A percentile compares a stretch with the other conserved stretches of the same genome.
Evolutionary conservation across 2,329 filamentous ascomycete genomes (phyloP).

Genomic region (Penicillium griseofulvum): DNA sequence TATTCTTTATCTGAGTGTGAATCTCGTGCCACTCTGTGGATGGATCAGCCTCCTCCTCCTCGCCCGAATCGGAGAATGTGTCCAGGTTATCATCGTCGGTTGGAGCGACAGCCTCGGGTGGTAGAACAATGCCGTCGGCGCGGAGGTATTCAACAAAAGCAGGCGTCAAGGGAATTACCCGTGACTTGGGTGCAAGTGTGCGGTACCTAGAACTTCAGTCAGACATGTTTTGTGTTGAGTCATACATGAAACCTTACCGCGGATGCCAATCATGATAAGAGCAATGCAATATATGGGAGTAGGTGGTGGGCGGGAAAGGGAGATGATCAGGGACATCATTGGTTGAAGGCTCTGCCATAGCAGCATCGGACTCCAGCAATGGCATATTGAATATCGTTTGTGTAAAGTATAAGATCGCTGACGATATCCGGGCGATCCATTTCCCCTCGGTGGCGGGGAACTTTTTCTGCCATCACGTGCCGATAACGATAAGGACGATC

Average conservation of each 20-base stretch:
- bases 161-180: slow-evolving; percentile 72
- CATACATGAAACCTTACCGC: slow-evolving; percentile 49
- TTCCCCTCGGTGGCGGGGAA: slow-evolving; percentile 17
- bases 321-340: slow-evolving; percentile 39
- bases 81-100: slow-evolving; percentile 50
- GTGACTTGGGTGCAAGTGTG: slow-evolving; percentile 76
- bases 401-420: neutral
- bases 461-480: slow-evolving; percentile 23
- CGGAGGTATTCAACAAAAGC: slow-evolving; percentile 83
- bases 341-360: slow-evolving; percentile 13
- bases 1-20: slow-evolving; percentile 72
- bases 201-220: slow-evolving; percentile 60
- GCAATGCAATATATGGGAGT: slow-evolving; percentile 87
- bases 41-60: slow-evolving; percentile 57
- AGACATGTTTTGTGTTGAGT: neutral
- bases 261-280: slow-evolving; percentile 92
- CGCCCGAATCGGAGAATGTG: slow-evolving; percentile 53
- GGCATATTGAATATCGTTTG: slow-evolving; percentile 25
- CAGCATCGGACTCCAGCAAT: slow-evolving; percentile 25
- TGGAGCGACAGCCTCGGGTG: slow-evolving; percentile 40
- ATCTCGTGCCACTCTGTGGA: slow-evolving; percentile 63
- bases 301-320: slow-evolving; percentile 78
- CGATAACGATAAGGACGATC: slow-evolving; percentile 23
- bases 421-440: neutral
- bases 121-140: slow-evolving; percentile 88